Base-by-base conservation (phyloP, 2,329 filamentous ascomycete genomes). In the Clathrospora elynae region DNA sequence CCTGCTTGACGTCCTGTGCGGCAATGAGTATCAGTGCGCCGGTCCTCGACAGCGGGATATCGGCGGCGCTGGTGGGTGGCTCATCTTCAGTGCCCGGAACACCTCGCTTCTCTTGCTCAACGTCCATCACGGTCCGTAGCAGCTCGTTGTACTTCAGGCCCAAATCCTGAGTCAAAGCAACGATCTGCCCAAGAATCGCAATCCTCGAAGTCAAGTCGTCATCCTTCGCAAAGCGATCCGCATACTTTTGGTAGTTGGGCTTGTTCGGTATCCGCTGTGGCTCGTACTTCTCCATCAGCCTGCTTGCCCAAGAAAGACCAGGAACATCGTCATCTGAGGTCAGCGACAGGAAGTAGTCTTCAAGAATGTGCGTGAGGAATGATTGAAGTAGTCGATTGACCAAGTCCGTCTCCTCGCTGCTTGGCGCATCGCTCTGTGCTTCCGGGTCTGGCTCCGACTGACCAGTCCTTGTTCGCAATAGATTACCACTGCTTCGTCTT, bases 291-390 rank as follows among this genome's bases (percentile, higher is more conserved):
- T 92, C 88, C 49, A 87, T 76, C 42, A 90, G 67, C 35, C 88
- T 68, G 50, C 68, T 76, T 5, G 72, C 71, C 76, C 76, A 79
- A 2, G 74, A 72, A 33, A 79, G 61, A 5, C 76, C 77, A 1
- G 76, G 74, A 4, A 76, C 70, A 56, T 77, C 75, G 14, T 75
- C 73, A 5, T 65, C 59, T 3, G 71, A 66, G 3, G 63, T 61
- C 12, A 78, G 53, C 5, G 72, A 72, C n/a, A 80, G 83, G 48
- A 88, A 78, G 54, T 89, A 92, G 31, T 85, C 80, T 63, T 91
- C 87, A 8, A 91, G 71, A 12, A 91, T 73, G 62, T 88, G 87
- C 0, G 86, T 89, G n/a, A 89, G 77, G 66, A 93, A 91, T 1
- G 85, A 84, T 61, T 89, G 85, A 16, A 92, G 71, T 11, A 92